Evolutionary conservation across 2,329 filamentous ascomycete species (phyloP), one percentile per base, ranked within the genome.

Genomic region (Neopestalotiopsis sp.): DNA sequence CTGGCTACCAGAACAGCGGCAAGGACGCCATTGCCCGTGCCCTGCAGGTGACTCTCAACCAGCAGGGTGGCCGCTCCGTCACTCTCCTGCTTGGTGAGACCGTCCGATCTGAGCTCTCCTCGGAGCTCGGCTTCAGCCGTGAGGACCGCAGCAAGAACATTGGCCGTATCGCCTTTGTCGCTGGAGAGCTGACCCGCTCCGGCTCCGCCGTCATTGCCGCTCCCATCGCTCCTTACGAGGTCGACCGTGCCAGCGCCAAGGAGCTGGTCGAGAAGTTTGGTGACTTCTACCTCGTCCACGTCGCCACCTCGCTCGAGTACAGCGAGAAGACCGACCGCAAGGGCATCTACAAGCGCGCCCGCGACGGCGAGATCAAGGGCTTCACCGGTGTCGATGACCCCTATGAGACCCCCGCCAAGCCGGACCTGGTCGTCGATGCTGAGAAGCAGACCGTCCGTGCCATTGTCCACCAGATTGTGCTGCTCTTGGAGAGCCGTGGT

Each of bases 331-430:
- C 94, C 38, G 96, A 99, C 83, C 95, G 94, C 86, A 89, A 92
- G 71, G 96, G 96, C 70, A 91, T 97, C 78, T 99, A 98, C 83
- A 88, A 88, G 73, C 89, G 90, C 80, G 96, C 96, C 56, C 89
- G 96, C 71, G 88, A 87, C 24, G 96, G 96, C 69, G 93, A 97
- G 85, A 97, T 99, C 83, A 96, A 95, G 90, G 95, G 95, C 73
- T 99, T 99, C 88, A 99, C 96, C 7, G 96, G 96, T 77, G 94
- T 99, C 68, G 95, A 98, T 79, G 95, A 98, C 85, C 95, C 96
- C 63, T 99, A 99, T 79, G 96, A 99, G 90, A 79, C 82, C 28
- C 96, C 96, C 10, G 77, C 83, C 74, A 94, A 95, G 83, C 89
- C 95, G 40, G 91, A 98, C 80, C 86, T 99, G 73, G 89, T 90